phyloP scores from a whole-genome alignment of 2,329 filamentous ascomycete species.

The Dactylellina sp. region DNA sequence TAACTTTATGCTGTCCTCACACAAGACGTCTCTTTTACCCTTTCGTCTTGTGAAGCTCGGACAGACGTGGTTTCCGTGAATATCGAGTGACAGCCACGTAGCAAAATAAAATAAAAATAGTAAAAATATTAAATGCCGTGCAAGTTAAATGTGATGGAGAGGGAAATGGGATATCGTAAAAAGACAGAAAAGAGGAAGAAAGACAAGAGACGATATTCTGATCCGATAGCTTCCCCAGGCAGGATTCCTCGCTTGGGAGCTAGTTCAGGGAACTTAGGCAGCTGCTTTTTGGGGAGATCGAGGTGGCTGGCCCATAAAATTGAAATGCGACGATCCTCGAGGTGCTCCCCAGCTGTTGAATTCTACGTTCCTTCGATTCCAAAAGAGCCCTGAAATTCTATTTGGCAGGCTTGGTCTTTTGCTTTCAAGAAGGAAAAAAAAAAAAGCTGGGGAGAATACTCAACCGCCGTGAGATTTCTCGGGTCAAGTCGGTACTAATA shows the following conservation, averaged over 20 bases:
- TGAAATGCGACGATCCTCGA: conserved; percentile 48
- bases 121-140: too few relatives aligned
- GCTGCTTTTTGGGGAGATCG: conserved; percentile 24
- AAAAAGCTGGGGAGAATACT: background rate
- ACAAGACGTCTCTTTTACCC: background rate
- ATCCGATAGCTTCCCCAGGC: too few relatives aligned
- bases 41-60: too few relatives aligned
- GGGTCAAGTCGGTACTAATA: too few relatives aligned
- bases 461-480: too few relatives aligned
- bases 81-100: too few relatives aligned
- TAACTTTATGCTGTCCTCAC: conserved; percentile 31
- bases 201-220: background rate
- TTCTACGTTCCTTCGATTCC: conserved; percentile 19
- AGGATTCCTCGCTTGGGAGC: background rate
- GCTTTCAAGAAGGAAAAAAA: conserved; percentile 1
- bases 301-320: conserved; percentile 47
- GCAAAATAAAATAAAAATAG: conserved; percentile 9
- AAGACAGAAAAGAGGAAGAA: conserved; percentile 2
- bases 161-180: background rate
- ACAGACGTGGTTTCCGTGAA: too few relatives aligned
- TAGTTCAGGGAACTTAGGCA: conserved; percentile 31
- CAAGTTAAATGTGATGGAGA: background rate
- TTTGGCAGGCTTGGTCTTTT: too few relatives aligned
- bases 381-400: too few relatives aligned
- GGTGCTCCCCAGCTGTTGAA: background rate